phyloP scores from a whole-genome alignment of 202 grass and related monocot species.

The Dendrocalamus latiflorus region DNA sequence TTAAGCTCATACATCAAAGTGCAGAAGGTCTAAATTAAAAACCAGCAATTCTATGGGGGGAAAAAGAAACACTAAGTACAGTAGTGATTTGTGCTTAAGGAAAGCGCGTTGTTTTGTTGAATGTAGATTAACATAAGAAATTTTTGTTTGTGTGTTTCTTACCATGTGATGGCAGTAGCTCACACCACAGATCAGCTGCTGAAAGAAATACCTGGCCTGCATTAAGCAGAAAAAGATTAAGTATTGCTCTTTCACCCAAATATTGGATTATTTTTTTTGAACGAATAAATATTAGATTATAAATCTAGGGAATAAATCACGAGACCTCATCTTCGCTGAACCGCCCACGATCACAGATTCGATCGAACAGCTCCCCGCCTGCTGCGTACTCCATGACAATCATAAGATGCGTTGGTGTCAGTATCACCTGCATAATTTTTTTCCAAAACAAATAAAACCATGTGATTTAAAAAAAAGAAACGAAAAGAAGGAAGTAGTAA shows the following conservation, averaged over 20 bases:
- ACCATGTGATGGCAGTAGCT: conserved; percentile 95
- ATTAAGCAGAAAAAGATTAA: conserved; percentile 31
- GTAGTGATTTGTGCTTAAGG: not conserved
- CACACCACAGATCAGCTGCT: conserved; percentile 92
- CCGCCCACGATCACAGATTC: conserved; percentile 79
- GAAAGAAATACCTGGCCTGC: conserved; percentile 96
- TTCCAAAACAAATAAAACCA: conserved; percentile 8
- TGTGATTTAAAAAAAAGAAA: not conserved
- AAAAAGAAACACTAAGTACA: not conserved
- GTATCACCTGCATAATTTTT: conserved; percentile 52
- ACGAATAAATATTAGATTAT: not conserved
- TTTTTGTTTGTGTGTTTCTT: not conserved
- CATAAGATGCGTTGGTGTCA: conserved; percentile 85
- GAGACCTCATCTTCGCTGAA: conserved; percentile 95
- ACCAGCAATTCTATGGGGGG: not conserved
- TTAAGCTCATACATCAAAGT: not conserved
- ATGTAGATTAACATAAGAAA: not conserved
- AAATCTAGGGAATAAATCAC: conserved; percentile 19
- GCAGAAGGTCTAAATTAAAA: not conserved
- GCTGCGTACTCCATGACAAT: conserved; percentile 99
- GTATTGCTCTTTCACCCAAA: conserved; percentile 22
- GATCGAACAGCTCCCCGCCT: conserved; percentile 87
- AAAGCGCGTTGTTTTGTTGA: not conserved
- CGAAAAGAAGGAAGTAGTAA: not conserved
- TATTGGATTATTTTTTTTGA: not conserved